Conservation (phyloP, 139 green algal genomes). For the Coelastrella sp. region DNA sequence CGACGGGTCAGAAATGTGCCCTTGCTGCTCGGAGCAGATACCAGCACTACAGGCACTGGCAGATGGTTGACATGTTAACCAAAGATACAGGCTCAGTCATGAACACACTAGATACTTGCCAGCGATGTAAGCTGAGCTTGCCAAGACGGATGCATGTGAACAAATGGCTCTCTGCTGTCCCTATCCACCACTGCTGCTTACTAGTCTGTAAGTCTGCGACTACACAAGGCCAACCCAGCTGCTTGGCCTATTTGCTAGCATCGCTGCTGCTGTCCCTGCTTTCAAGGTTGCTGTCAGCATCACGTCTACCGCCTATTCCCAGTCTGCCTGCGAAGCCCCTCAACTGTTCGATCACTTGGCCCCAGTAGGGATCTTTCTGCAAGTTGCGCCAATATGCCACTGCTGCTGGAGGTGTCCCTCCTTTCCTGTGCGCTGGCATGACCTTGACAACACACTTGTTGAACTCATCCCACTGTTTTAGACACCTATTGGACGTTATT, state of each 20-base stretch:
- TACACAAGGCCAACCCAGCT: background rate
- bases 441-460: background rate
- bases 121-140: no score
- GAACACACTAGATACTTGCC: no score
- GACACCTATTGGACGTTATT: background rate
- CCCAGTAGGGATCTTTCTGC: background rate
- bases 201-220: background rate
- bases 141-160: no score
- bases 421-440: background rate
- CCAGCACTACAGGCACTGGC: no score
- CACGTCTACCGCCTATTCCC: background rate
- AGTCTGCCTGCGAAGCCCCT: background rate
- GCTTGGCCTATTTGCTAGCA: background rate
- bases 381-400: background rate
- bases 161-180: no score
- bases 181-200: no score
- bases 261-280: background rate
- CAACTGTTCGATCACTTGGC: background rate
- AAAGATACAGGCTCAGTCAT: no score
- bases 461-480: background rate
- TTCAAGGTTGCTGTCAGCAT: background rate
- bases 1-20: no score
- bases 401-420: background rate
- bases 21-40: no score
- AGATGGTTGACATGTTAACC: no score